A percentile compares a stretch with the other conserved stretches of the same genome.
Conservation (phyloP, 306 rosid species). For the Quercus aquifolioides region DNA sequence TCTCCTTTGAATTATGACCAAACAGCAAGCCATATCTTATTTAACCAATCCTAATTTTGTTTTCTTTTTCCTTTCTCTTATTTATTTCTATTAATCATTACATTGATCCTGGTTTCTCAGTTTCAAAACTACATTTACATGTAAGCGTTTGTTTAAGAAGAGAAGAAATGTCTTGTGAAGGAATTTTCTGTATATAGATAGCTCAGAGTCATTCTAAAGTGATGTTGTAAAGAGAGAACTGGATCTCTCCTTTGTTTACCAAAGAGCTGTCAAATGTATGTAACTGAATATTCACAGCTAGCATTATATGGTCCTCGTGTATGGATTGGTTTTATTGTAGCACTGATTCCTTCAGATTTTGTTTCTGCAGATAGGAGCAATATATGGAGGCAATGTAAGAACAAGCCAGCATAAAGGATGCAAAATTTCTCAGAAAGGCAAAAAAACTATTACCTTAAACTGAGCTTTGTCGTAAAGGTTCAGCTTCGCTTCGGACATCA, state of each 20-base stretch:
- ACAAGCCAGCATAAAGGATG: constrained; percentile 13
- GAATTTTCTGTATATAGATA: not conserved
- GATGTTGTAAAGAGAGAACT: not conserved
- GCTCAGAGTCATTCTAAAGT: not conserved
- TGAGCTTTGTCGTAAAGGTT: constrained; percentile 55
- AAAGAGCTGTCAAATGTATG: not conserved
- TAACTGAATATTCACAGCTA: not conserved
- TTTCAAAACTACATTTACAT: not conserved
- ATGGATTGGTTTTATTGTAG: not conserved
- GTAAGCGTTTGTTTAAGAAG: not conserved
- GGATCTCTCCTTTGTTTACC: not conserved
- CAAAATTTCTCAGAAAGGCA: not conserved
- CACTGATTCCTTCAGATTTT: not conserved
- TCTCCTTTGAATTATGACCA: not conserved
- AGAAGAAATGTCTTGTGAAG: not conserved
- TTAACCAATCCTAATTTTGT: not conserved
- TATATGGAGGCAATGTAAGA: not conserved
- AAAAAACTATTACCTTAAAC: constrained; percentile 47
- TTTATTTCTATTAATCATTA: not conserved
- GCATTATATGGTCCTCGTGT: not conserved
- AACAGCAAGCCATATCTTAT: not conserved
- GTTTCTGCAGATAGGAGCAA: constrained; percentile 12
- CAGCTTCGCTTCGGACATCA: constrained; percentile 53
- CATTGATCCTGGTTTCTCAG: not conserved
- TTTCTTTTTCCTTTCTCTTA: not conserved